phyloP scores from a whole-genome alignment of 192 early-diverging fungal species.

The Allomyces macrogynus region DNA sequence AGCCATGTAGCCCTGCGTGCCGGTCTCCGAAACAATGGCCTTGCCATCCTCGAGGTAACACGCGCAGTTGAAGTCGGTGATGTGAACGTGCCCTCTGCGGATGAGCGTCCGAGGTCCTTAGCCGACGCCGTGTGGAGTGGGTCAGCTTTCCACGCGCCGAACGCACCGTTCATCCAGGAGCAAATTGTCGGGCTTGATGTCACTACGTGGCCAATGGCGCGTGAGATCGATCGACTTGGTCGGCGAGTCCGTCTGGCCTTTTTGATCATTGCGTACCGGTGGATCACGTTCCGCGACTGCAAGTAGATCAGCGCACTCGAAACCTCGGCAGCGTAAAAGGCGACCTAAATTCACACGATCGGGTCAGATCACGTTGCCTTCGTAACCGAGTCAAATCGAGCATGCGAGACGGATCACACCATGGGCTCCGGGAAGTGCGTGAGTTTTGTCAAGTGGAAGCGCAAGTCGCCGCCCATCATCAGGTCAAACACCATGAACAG shows the following conservation, averaged over 20 bases:
- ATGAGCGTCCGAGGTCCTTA: neutral
- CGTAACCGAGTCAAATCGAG: neutral
- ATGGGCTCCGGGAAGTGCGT: slow-evolving; percentile 39
- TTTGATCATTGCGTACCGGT: slow-evolving; percentile 16
- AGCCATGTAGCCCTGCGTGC: slow-evolving; percentile 8
- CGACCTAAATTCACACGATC: neutral
- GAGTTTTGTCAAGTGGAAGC: slow-evolving; percentile 21
- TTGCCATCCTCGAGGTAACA: slow-evolving; percentile 2
- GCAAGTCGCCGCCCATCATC: slow-evolving; percentile 34
- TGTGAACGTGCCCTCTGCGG: slow-evolving; percentile 4
- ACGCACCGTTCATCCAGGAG: slow-evolving; percentile 31
- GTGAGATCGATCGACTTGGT: too few relatives aligned
- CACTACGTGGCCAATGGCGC: neutral
- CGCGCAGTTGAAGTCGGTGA: slow-evolving; percentile 9
- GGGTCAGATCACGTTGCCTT: too few relatives aligned
- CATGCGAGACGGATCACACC: slow-evolving; percentile 11
- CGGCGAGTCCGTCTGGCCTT: too few relatives aligned
- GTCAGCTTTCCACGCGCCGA: too few relatives aligned
- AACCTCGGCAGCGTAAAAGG: slow-evolving; percentile 52
- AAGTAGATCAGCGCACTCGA: slow-evolving; percentile 42
- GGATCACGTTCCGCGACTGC: slow-evolving; percentile 47
- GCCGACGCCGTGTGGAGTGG: too few relatives aligned
- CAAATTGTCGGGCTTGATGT: slow-evolving; percentile 58
- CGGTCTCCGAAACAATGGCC: slow-evolving; percentile 3
- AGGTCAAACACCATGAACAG: slow-evolving; percentile 43